A percentile compares a stretch with the other conserved stretches of the same genome.
phyloP scores from a whole-genome alignment of 257 asterid genomes.

The Dorcoceras hygrometricum region DNA sequence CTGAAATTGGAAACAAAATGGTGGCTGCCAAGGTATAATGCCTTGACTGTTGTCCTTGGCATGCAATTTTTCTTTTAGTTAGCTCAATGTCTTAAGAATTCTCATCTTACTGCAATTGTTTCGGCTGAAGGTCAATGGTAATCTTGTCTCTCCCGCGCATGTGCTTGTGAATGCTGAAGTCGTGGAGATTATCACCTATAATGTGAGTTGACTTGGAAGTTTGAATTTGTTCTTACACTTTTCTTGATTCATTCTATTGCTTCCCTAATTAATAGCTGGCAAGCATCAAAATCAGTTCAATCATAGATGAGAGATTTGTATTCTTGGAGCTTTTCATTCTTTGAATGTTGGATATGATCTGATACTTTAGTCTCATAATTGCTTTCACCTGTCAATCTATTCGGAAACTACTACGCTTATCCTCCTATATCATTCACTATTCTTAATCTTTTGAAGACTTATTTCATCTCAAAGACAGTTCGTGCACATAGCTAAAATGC shows the following conservation, averaged over 20 bases:
- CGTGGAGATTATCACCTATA: slow-evolving; percentile 76
- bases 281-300: background rate
- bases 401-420: background rate
- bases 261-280: slow-evolving; percentile 2
- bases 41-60: slow-evolving; percentile 12
- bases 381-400: background rate
- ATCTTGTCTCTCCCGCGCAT: slow-evolving; percentile 76
- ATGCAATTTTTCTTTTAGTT: slow-evolving; percentile 16
- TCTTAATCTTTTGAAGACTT: slow-evolving; percentile 13
- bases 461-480: background rate
- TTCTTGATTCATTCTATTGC: background rate
- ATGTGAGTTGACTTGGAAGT: slow-evolving; percentile 46
- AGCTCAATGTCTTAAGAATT: background rate
- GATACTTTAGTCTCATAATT: slow-evolving; percentile 9
- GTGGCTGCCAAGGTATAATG: slow-evolving; percentile 82
- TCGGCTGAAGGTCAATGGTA: slow-evolving; percentile 80
- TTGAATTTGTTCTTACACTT: slow-evolving; percentile 15
- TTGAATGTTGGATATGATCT: slow-evolving; percentile 1
- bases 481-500: background rate
- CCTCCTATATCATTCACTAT: slow-evolving; percentile 14
- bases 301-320: background rate
- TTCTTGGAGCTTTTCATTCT: slow-evolving; percentile 1
- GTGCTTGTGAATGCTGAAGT: slow-evolving; percentile 87
- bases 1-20: slow-evolving; percentile 88
- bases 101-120: slow-evolving; percentile 24